A percentile compares a stretch with the other conserved stretches of the same genome.
phyloP scores from a whole-genome alignment of 768 basidiomycete genomes.

The Atractiella rhizophila region DNA sequence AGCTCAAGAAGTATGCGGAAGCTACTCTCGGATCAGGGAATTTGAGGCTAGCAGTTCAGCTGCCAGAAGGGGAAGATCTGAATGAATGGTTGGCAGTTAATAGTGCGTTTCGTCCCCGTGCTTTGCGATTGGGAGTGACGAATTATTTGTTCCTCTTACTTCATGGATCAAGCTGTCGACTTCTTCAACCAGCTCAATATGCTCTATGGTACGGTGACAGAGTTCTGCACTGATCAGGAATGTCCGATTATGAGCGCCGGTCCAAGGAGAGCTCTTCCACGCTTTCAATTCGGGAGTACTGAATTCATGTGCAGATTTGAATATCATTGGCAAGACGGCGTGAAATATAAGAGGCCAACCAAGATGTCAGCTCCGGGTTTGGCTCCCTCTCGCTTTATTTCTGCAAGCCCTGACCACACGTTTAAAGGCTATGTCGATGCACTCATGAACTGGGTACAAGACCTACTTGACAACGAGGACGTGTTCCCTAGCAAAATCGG shows the following conservation, averaged over 20 bases:
- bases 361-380: constrained; percentile 55
- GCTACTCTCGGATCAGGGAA: constrained; percentile 94
- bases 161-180: constrained; percentile 47
- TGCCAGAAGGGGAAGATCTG: constrained; percentile 88
- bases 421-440: constrained; percentile 70
- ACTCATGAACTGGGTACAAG: constrained; percentile 96
- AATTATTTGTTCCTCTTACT: neutral
- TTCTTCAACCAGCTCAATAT: constrained; percentile 99
- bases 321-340: constrained; percentile 81
- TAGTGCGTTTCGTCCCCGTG: constrained; percentile 30
- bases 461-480: constrained; percentile 65
- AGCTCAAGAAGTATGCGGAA: constrained; percentile 88
- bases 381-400: neutral
- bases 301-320: constrained; percentile 51
- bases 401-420: neutral
- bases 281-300: no score
- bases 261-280: constrained; percentile 34
- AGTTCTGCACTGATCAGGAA: constrained; percentile 87
- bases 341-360: constrained; percentile 64
- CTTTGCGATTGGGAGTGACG: neutral
- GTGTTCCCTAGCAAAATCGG: constrained; percentile 91
- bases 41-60: constrained; percentile 62
- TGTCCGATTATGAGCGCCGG: constrained; percentile 90
- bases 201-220: constrained; percentile 93
- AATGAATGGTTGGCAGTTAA: constrained; percentile 99